Evolutionary conservation across 345 rosid genomes (phyloP).

Genomic region (Alliaria petiolata): DNA sequence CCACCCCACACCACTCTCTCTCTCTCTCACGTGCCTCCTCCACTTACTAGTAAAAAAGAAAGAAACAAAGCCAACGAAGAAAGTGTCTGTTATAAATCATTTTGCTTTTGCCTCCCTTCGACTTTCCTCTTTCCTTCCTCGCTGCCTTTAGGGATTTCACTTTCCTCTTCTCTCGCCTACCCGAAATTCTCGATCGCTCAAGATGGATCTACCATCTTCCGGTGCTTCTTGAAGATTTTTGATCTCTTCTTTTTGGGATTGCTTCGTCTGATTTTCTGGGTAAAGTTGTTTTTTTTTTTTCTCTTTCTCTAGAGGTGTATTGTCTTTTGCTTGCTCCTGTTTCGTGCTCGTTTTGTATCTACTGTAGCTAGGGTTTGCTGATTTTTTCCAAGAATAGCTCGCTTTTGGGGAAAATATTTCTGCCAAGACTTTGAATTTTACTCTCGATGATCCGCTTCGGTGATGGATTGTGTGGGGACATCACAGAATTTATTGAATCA

Average conservation of each 20-base stretch:
- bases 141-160: constrained; percentile 43
- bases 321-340: background rate
- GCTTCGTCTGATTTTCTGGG: constrained; percentile 20
- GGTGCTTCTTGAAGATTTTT: constrained; percentile 20
- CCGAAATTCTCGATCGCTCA: constrained; percentile 20
- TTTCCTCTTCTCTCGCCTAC: constrained; percentile 28
- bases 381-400: background rate
- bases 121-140: constrained; percentile 28
- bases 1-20: too few relatives aligned
- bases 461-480: too few relatives aligned
- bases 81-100: constrained; percentile 30
- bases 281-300: background rate
- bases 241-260: background rate
- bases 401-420: background rate
- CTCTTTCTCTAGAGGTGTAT: background rate
- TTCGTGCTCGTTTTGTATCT: background rate
- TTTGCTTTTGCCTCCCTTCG: constrained; percentile 29
- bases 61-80: background rate
- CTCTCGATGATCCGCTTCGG: background rate
- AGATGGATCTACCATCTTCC: constrained; percentile 42
- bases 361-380: constrained; percentile 40
- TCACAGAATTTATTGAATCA: background rate
- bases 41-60: background rate
- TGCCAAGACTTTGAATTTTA: constrained; percentile 20
- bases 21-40: constrained; percentile 14